phyloP scores from a whole-genome alignment of 495 filamentous ascomycete species.

The Talaromyces proteolyticus region DNA sequence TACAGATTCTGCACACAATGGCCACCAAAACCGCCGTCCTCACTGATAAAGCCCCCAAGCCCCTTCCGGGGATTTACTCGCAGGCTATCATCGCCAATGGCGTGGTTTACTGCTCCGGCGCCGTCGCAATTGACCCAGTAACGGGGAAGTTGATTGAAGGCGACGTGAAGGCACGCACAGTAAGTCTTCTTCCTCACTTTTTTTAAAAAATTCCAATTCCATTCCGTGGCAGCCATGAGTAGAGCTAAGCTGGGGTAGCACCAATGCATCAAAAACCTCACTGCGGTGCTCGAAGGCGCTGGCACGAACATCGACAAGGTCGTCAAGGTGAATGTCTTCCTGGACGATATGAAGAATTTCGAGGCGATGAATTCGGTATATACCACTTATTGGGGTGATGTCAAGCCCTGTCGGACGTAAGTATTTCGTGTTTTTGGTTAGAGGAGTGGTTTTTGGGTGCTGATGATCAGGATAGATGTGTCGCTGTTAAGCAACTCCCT shows the following conservation, averaged over 20 bases:
- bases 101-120: slow-evolving; percentile 53
- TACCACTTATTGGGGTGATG: slow-evolving; percentile 49
- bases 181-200: slow-evolving; percentile 13
- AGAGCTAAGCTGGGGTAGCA: slow-evolving; percentile 8
- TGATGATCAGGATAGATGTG: slow-evolving; percentile 34
- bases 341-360: slow-evolving; percentile 66
- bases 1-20: slow-evolving; percentile 10
- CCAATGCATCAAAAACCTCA: slow-evolving; percentile 57
- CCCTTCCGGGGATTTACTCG: slow-evolving; percentile 45
- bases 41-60: slow-evolving; percentile 46
- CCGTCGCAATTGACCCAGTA: slow-evolving; percentile 36
- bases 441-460: background rate
- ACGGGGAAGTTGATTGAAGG: slow-evolving; percentile 41
- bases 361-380: slow-evolving; percentile 58
- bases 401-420: slow-evolving; percentile 53
- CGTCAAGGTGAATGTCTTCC: slow-evolving; percentile 65
- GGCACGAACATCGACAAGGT: slow-evolving; percentile 58
- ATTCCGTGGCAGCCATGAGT: background rate
- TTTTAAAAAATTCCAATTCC: background rate
- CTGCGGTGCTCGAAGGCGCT: slow-evolving; percentile 58
- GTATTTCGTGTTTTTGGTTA: slow-evolving; percentile 9
- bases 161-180: slow-evolving; percentile 43
- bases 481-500: slow-evolving; percentile 61
- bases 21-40: slow-evolving; percentile 29
- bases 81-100: slow-evolving; percentile 53